A percentile compares a stretch with the other conserved stretches of the same genome.
These are phyloP conservation scores for Diaporthe velutina DNA, from an alignment of 2,329 filamentous ascomycete species.

Conservation along the genomic window DNA sequence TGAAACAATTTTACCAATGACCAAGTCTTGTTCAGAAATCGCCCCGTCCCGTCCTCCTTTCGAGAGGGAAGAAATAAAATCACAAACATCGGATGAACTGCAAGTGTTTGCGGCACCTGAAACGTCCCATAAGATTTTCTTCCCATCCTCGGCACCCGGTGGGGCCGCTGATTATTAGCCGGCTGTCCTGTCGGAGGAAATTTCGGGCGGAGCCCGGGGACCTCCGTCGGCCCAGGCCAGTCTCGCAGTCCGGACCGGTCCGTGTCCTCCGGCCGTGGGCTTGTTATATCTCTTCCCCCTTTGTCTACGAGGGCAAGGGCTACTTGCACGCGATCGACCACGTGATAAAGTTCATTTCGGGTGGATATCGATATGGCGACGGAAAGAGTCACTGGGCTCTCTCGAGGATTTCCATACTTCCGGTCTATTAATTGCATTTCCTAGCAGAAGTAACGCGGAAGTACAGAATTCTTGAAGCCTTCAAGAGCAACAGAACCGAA, in stretches of 20 bases:
- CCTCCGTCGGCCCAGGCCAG: not conserved
- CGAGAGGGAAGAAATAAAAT: no score
- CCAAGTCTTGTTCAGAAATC: not conserved
- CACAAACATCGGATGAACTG: not conserved
- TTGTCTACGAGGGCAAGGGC: no score
- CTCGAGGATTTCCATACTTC: not conserved
- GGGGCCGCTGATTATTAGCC: not conserved
- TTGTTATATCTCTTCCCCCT: not conserved
- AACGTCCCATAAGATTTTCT: not conserved
- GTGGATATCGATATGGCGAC: not conserved
- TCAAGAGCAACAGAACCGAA: not conserved
- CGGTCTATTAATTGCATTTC: not conserved
- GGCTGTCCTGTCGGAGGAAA: not conserved
- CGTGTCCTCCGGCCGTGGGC: not conserved
- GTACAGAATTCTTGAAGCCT: not conserved
- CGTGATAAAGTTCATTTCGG: not conserved
- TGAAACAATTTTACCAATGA: not conserved
- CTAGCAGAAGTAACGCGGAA: not conserved
- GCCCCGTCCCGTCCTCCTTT: not conserved
- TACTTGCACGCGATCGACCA: not conserved
- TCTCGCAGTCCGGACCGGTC: not conserved
- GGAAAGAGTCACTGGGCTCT: no score
- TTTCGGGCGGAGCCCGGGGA: constrained; percentile 8
- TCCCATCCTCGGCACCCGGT: not conserved
- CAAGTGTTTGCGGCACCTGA: constrained; percentile 4